phyloP scores from a whole-genome alignment of 805 yeast species.

The Wickerhamomyces canadensis region DNA sequence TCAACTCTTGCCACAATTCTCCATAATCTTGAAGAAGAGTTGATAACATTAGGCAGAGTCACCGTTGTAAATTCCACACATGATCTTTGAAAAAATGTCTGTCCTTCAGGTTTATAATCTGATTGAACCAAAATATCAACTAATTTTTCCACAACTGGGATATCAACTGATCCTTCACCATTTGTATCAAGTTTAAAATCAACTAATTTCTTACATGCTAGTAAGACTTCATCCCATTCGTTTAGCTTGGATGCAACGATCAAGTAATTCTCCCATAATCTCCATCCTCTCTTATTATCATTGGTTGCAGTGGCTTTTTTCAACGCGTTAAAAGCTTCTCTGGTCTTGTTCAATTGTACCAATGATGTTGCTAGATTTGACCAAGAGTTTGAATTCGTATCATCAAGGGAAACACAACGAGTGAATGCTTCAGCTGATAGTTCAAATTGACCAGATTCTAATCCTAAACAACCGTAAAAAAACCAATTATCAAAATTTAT shows the following conservation, averaged over 20 bases:
- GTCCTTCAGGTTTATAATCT: conserved; percentile 33
- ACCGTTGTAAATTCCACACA: conserved; percentile 70
- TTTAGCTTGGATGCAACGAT: conserved; percentile 73
- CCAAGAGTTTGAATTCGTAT: conserved; percentile 80
- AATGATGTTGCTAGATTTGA: conserved; percentile 83
- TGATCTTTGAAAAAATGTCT: conserved; percentile 58
- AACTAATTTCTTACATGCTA: conserved; percentile 64
- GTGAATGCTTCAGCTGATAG: conserved; percentile 90
- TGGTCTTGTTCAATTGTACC: conserved; percentile 53
- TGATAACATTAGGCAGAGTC: conserved; percentile 61
- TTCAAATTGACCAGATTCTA: conserved; percentile 65
- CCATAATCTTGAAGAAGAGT: conserved; percentile 63
- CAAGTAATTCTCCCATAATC: conserved; percentile 83
- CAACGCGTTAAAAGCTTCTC: conserved; percentile 82
- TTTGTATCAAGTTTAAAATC: conserved; percentile 47
- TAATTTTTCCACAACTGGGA: conserved; percentile 69
- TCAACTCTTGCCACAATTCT: conserved; percentile 79
- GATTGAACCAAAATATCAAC: conserved; percentile 56
- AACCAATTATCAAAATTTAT: conserved; percentile 81
- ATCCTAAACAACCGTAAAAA: conserved; percentile 84
- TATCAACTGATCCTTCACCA: conserved; percentile 65
- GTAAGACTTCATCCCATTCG: conserved; percentile 86
- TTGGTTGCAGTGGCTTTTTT: conserved; percentile 73
- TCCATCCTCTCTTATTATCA: conserved; percentile 70
- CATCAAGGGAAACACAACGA: conserved; percentile 82